A percentile compares a stretch with the other conserved stretches of the same genome.
Evolutionary conservation across 1,284 basidiomycete species (phyloP).

Genomic region (Cryptococcus sp.): DNA sequence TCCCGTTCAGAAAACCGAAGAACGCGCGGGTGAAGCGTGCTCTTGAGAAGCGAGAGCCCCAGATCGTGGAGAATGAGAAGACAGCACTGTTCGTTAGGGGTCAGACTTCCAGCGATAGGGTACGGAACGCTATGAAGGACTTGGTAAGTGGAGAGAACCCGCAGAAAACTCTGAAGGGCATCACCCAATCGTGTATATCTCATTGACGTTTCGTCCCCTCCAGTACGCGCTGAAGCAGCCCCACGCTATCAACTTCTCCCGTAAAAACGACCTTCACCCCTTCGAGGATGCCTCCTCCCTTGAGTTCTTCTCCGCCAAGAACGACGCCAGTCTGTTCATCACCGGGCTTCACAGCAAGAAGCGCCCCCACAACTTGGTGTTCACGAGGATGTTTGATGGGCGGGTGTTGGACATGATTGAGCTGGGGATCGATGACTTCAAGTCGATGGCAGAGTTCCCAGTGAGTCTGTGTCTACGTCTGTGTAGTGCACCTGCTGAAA

Average conservation of each 20-base stretch:
- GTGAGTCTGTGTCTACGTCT: constrained; percentile 53
- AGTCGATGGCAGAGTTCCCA: constrained; percentile 77
- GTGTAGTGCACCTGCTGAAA: not conserved
- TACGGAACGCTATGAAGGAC: constrained; percentile 81
- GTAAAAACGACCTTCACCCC: constrained; percentile 88
- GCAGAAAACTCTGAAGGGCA: not conserved
- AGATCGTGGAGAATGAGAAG: constrained; percentile 81
- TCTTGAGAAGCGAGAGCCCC: constrained; percentile 79
- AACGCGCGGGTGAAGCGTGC: constrained; percentile 97
- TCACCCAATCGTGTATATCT: not conserved
- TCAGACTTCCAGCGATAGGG: constrained; percentile 74
- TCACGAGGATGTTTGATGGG: constrained; percentile 83
- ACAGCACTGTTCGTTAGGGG: constrained; percentile 87
- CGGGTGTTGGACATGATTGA: constrained; percentile 93
- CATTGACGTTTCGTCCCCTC: no score
- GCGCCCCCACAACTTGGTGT: constrained; percentile 80
- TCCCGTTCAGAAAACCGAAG: constrained; percentile 73
- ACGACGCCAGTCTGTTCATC: constrained; percentile 89
- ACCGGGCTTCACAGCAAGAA: constrained; percentile 94
- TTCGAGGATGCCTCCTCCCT: constrained; percentile 81
- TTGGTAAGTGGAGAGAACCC: constrained; percentile 58
- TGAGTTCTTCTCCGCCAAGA: constrained; percentile 91
- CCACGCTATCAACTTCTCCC: constrained; percentile 84
- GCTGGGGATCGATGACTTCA: constrained; percentile 77
- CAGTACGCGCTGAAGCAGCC: constrained; percentile 91